Percentiles rank a stretch among this genome's conserved stretches.
Evolutionary conservation across 805 yeast species (phyloP).

Genomic region (Metschnikowia santaceciliae): DNA sequence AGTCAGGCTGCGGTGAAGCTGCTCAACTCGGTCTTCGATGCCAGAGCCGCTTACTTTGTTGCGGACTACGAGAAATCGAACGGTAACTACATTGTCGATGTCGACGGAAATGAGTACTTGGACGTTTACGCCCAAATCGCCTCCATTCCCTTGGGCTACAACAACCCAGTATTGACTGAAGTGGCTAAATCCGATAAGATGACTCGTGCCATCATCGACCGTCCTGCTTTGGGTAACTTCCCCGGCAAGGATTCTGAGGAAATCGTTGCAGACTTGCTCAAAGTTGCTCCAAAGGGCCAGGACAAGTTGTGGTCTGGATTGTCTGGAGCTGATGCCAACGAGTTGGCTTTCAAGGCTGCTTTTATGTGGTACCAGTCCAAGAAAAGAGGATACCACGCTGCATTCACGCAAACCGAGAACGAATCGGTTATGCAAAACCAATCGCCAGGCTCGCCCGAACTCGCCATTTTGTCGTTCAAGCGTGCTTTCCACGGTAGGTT

Average conservation of each 20-base stretch:
- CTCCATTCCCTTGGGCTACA: constrained; percentile 81
- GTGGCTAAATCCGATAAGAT: constrained; percentile 67
- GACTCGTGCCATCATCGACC: constrained; percentile 69
- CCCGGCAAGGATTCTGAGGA: constrained; percentile 59
- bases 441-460: constrained; percentile 85
- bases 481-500: constrained; percentile 93
- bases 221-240: constrained; percentile 71
- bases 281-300: constrained; percentile 78
- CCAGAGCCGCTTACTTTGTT: constrained; percentile 68
- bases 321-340: constrained; percentile 87
- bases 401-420: constrained; percentile 67
- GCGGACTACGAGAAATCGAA: constrained; percentile 70
- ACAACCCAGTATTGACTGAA: constrained; percentile 70
- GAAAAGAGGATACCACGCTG: constrained; percentile 59
- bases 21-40: constrained; percentile 62
- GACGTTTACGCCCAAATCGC: constrained; percentile 84
- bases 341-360: constrained; percentile 85
- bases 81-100: constrained; percentile 80
- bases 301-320: constrained; percentile 73
- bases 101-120: constrained; percentile 69
- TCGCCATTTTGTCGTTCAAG: constrained; percentile 82
- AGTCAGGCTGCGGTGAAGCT: constrained; percentile 49
- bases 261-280: constrained; percentile 45
- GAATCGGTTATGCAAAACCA: constrained; percentile 71
- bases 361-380: constrained; percentile 73